phyloP scores from a whole-genome alignment of 768 basidiomycete species.

The Lactarius sp. region DNA sequence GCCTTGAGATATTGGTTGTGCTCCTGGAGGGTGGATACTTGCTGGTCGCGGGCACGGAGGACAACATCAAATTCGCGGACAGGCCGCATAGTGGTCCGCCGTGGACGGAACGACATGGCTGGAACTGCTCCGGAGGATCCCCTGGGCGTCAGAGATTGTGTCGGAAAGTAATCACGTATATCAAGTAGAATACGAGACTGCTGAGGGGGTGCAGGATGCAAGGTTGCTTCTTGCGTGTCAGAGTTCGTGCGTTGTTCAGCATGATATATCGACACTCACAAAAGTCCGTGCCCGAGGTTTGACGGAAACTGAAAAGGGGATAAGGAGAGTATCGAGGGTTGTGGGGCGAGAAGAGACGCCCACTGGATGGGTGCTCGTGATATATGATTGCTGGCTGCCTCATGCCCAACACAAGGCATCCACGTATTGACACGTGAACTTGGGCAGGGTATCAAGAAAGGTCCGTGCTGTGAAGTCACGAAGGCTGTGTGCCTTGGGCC shows the following conservation, averaged over 20 bases:
- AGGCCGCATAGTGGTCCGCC: slow-evolving; percentile 19
- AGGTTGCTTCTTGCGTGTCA: background rate
- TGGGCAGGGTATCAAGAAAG: background rate
- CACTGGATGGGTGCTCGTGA: background rate
- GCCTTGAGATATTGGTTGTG: slow-evolving; percentile 10
- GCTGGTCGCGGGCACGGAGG: slow-evolving; percentile 23
- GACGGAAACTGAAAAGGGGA: background rate
- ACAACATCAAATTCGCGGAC: slow-evolving; percentile 19
- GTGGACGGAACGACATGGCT: slow-evolving; percentile 16
- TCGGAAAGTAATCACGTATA: slow-evolving; percentile 3
- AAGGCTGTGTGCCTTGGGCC: background rate
- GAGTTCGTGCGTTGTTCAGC: background rate
- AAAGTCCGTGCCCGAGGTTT: slow-evolving; percentile 5
- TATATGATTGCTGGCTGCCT: slow-evolving; percentile 21
- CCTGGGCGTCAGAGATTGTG: background rate
- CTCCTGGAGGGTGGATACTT: slow-evolving; percentile 21
- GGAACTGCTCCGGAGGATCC: slow-evolving; percentile 6
- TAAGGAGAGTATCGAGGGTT: background rate
- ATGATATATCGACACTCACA: slow-evolving; percentile 12
- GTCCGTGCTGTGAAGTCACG: background rate
- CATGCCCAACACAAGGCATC: slow-evolving; percentile 22
- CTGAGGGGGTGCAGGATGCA: background rate
- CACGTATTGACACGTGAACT: slow-evolving; percentile 21
- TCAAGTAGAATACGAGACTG: background rate
- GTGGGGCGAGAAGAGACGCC: slow-evolving; percentile 3